A percentile compares a stretch with the other conserved stretches of the same genome.
Conservation (phyloP, 495 filamentous ascomycete species). For the Extremus antarcticus region DNA sequence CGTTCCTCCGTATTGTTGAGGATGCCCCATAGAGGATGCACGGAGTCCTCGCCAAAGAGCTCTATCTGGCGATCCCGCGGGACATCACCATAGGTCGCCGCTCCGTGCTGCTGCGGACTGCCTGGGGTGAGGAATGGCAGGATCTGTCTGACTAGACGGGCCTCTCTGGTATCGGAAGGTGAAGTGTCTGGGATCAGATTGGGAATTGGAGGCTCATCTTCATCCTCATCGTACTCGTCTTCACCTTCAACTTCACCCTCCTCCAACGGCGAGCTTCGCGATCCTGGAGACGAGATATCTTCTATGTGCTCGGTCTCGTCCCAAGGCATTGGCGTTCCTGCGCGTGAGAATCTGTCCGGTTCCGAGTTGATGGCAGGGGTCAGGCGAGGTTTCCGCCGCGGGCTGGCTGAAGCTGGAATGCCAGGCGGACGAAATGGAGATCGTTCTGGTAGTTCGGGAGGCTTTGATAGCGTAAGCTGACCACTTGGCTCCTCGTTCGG, state of each 20-base stretch:
- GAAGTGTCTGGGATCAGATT: neutral
- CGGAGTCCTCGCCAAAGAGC: neutral
- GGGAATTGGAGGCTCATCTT: neutral
- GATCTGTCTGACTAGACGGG: neutral
- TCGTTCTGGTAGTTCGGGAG: neutral
- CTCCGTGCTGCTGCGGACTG: neutral
- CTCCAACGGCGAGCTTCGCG: too few relatives aligned
- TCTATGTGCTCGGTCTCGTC: neutral
- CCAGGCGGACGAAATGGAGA: neutral
- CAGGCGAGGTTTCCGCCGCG: neutral
- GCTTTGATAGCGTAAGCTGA: neutral
- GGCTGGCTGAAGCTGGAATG: neutral
- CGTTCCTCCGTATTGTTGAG: neutral
- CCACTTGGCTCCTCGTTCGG: neutral
- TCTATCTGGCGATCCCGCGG: neutral
- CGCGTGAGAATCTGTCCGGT: neutral
- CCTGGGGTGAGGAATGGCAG: neutral
- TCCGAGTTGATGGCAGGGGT: neutral
- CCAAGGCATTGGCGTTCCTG: neutral
- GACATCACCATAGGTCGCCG: neutral
- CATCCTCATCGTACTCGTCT: neutral
- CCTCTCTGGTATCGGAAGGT: neutral
- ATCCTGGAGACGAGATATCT: neutral
- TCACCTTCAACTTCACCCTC: neutral
- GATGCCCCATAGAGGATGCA: neutral